These are phyloP conservation scores for Abortiporus biennis DNA, from an alignment of 1,284 basidiomycete genomes.

Conservation along the genomic window DNA sequence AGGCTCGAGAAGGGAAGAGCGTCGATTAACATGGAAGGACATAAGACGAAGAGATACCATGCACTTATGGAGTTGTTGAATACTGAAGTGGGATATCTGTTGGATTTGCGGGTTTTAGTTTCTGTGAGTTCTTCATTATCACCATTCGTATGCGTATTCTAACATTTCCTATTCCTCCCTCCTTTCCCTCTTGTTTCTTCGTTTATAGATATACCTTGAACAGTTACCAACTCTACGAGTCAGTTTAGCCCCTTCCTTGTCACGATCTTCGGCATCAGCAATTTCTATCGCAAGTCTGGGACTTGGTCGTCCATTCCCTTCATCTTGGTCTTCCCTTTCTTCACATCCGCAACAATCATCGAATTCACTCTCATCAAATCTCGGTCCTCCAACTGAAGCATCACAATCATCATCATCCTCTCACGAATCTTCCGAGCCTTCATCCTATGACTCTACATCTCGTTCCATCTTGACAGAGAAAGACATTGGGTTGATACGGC, in stretches of 20 bases:
- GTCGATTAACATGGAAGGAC: constrained; percentile 5
- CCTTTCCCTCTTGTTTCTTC: not conserved
- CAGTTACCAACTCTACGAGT: constrained; percentile 23
- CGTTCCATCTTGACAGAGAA: constrained; percentile 39
- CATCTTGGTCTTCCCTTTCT: constrained; percentile 13
- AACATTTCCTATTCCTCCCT: not conserved
- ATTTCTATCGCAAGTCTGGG: constrained; percentile 19
- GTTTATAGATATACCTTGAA: constrained; percentile 27
- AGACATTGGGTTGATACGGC: constrained; percentile 53
- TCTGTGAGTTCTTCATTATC: constrained; percentile 39
- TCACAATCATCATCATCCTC: too few species aligned
- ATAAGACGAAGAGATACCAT: constrained; percentile 53
- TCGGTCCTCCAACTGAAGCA: too few species aligned
- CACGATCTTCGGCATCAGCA: constrained; percentile 18
- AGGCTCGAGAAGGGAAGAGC: not conserved
- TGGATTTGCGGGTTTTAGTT: constrained; percentile 72
- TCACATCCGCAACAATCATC: constrained; percentile 11
- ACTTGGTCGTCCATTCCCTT: constrained; percentile 16
- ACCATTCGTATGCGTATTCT: not conserved
- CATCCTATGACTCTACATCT: too few species aligned
- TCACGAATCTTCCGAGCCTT: too few species aligned
- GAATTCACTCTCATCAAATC: too few species aligned
- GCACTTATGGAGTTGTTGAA: constrained; percentile 76
- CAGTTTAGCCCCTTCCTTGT: constrained; percentile 11
- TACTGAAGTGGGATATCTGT: constrained; percentile 79